Conservation (phyloP, 2,329 filamentous ascomycete species). For the Acephala macrosclerotiorum region DNA sequence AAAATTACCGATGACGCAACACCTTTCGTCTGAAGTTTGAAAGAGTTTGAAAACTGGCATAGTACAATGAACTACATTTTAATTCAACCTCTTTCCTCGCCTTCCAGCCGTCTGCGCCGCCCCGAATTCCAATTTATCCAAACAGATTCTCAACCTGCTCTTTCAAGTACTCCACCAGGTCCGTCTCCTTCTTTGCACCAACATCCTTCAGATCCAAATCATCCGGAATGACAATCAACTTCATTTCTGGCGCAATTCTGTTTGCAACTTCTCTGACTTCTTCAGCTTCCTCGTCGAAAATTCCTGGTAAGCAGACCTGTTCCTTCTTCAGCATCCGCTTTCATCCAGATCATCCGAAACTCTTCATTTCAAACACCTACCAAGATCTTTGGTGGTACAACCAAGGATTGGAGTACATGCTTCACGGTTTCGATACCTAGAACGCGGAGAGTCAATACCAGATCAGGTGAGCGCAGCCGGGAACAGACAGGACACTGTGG, state of each 20-base stretch:
- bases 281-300: conserved; percentile 30
- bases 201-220: conserved; percentile 16
- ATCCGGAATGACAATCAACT: conserved; percentile 25
- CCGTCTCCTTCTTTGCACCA: conserved; percentile 3
- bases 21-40: background rate
- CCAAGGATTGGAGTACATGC: conserved; percentile 21
- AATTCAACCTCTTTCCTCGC: background rate
- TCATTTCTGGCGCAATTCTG: conserved; percentile 20
- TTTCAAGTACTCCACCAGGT: conserved; percentile 26
- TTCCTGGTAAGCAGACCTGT: conserved; percentile 23
- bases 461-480: background rate
- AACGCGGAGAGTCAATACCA: background rate
- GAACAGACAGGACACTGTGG: background rate
- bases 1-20: background rate
- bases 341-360: no score
- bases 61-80: background rate
- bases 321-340: background rate
- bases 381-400: conserved; percentile 20
- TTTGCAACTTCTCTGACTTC: conserved; percentile 30
- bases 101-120: background rate
- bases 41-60: background rate
- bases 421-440: conserved; percentile 25
- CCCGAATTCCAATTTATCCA: background rate
- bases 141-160: conserved; percentile 26
- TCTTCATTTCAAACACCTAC: conserved; percentile 10